phyloP scores from a whole-genome alignment of 768 basidiomycete genomes.

The Rhodocollybia butyracea region DNA sequence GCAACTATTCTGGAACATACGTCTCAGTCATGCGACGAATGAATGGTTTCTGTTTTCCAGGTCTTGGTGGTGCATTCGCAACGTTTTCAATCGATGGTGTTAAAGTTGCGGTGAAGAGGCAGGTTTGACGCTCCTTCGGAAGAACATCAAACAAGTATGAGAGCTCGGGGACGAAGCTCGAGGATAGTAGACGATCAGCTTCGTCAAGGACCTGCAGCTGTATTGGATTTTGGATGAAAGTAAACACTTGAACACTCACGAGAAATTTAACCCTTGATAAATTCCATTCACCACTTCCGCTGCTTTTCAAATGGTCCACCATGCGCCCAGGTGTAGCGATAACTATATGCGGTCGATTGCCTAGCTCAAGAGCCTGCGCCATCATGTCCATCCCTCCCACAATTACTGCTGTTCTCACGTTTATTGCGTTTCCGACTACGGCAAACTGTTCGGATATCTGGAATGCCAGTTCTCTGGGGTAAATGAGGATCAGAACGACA shows the following conservation, averaged over 20 bases:
- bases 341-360: constrained; percentile 84
- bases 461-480: constrained; percentile 85
- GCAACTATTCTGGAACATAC: constrained; percentile 51
- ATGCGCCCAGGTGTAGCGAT: constrained; percentile 96
- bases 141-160: constrained; percentile 71
- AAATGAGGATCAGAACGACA: neutral
- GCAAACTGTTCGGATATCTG: constrained; percentile 97
- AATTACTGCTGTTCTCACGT: constrained; percentile 80
- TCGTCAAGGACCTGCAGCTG: constrained; percentile 85
- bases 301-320: constrained; percentile 86
- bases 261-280: constrained; percentile 82
- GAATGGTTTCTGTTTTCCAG: constrained; percentile 85
- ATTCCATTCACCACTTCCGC: constrained; percentile 77
- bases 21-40: constrained; percentile 72
- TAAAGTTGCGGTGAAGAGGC: constrained; percentile 94
- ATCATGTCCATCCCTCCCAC: constrained; percentile 99
- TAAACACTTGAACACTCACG: constrained; percentile 38
- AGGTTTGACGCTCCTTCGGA: constrained; percentile 89
- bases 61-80: constrained; percentile 65
- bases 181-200: constrained; percentile 88
- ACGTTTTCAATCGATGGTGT: constrained; percentile 82
- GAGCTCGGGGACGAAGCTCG: constrained; percentile 87
- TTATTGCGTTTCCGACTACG: constrained; percentile 80
- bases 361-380: constrained; percentile 84
- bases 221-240: neutral